Evolutionary conservation across 768 basidiomycete genomes (phyloP).

Genomic region (Neoboletus brunneissimus): DNA sequence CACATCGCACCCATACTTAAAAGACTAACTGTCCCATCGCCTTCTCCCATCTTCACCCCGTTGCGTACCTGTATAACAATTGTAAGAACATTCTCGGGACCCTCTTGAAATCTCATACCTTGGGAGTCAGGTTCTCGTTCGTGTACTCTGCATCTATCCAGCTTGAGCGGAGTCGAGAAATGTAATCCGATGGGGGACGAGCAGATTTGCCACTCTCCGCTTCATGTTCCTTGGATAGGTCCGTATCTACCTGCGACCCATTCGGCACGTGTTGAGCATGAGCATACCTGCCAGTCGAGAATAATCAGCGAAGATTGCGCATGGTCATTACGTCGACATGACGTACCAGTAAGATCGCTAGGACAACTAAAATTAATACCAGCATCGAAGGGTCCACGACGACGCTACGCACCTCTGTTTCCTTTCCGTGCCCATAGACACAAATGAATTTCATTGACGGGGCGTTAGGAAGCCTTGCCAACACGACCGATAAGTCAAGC

Average conservation of each 20-base stretch:
- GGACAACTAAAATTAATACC: background rate
- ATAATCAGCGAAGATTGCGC: background rate
- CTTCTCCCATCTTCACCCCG: constrained; percentile 91
- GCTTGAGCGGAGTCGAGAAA: constrained; percentile 47
- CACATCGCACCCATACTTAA: constrained; percentile 95
- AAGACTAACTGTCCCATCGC: constrained; percentile 89
- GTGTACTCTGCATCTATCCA: constrained; percentile 89
- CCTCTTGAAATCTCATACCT: constrained; percentile 33
- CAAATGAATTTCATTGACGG: constrained; percentile 92
- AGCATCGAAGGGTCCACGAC: background rate
- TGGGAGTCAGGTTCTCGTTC: constrained; percentile 56
- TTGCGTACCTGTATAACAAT: constrained; percentile 51
- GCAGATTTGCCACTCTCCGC: constrained; percentile 41
- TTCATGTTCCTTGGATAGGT: constrained; percentile 44
- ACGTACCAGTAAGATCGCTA: constrained; percentile 83
- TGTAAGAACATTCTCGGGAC: background rate
- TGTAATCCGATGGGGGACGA: constrained; percentile 52
- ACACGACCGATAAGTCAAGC: background rate
- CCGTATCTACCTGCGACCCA: constrained; percentile 47
- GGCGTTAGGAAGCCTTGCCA: constrained; percentile 72
- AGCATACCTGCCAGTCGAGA: constrained; percentile 54
- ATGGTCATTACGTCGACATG: constrained; percentile 1
- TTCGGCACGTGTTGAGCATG: constrained; percentile 68
- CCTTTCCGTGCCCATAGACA: constrained; percentile 93
- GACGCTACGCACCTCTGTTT: constrained; percentile 68